These are phyloP conservation scores for Fusarium verticillioides DNA, from an alignment of 2,329 filamentous ascomycete genomes.

Conservation along the genomic window DNA sequence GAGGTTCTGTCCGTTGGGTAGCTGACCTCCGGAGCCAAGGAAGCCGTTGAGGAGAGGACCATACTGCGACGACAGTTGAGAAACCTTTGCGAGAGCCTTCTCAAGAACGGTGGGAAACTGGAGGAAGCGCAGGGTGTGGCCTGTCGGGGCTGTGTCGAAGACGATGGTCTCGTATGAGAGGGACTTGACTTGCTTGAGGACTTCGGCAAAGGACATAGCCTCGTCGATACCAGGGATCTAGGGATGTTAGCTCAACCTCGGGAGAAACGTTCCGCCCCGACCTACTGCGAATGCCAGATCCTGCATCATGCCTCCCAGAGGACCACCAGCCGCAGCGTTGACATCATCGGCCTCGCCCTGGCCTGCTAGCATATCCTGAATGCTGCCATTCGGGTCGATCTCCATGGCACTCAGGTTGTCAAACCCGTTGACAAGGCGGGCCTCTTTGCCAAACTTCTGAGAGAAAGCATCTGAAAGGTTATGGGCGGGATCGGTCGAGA, in stretches of 20 bases:
- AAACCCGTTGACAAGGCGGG: slow-evolving; percentile 90
- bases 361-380: slow-evolving; percentile 90
- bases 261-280: slow-evolving; percentile 21
- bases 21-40: slow-evolving; percentile 77
- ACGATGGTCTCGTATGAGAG: slow-evolving; percentile 99
- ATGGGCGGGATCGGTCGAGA: slow-evolving; percentile 98
- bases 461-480: slow-evolving; percentile 98
- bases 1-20: slow-evolving; percentile 93
- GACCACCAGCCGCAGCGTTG: slow-evolving; percentile 75
- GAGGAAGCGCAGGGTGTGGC: slow-evolving; percentile 97
- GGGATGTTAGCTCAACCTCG: not conserved
- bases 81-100: slow-evolving; percentile 97
- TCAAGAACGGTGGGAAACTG: slow-evolving; percentile 98
- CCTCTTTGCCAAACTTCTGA: slow-evolving; percentile 99
- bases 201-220: slow-evolving; percentile 99
- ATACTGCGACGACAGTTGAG: slow-evolving; percentile 92
- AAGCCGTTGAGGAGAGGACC: slow-evolving; percentile 95
- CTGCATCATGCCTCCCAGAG: slow-evolving; percentile 96
- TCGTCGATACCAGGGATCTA: slow-evolving; percentile 98
- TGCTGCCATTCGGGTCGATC: slow-evolving; percentile 97
- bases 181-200: slow-evolving; percentile 98
- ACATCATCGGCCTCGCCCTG: slow-evolving; percentile 73
- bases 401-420: slow-evolving; percentile 98
- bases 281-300: slow-evolving; percentile 93
- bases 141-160: slow-evolving; percentile 98